Base-by-base conservation (phyloP, 495 filamentous ascomycete genomes). In the Aspergillus bridgeri region DNA sequence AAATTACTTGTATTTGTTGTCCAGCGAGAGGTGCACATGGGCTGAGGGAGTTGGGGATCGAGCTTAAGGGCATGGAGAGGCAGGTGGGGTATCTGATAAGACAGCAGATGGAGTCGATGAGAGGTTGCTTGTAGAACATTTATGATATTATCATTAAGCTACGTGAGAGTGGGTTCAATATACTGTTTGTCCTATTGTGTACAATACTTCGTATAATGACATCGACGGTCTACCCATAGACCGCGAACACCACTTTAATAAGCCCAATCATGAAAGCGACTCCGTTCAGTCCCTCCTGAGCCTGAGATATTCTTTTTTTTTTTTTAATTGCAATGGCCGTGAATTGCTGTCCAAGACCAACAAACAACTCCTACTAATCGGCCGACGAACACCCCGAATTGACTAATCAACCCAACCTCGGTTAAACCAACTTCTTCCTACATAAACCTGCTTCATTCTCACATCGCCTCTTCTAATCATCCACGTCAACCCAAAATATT, bases 41-140 rank as follows among this genome's bases (percentile, higher is more conserved):
- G 58, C 59, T 1, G 65, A 71, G 60, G 38, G 63, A 64, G 7
- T 47, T 75, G 53, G 70, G 67, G 11, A 58, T 75, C 19, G 53
- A 61, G 43, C 71, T 66, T 57, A 62, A 57, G 29, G 48, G 53
- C 17, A 46, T 66, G 42, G 55, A 70, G 42, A 57, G 60, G 21
- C 70, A 68, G 19, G 42, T 72, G 8, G 38, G 54, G 33, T 64
- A 73, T 57, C 54, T 75, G 27, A 27, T 75, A 46, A 56, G 70
- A 33, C 72, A 75, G 60, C 72, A 73, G 60, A 19, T 69, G 11
- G 57, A 46, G 18, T 48, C 53, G n/a, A 18, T 11, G 21, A 15
- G 44, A 21, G 6, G 46, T n/a, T n/a, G n/a, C n/a, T n/a, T n/a
- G n/a, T n/a, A n/a, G n/a, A n/a, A n/a, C n/a, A n/a, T n/a, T n/a